Conservation (phyloP, 2,329 filamentous ascomycete species). For the Arachnopeziza araneosa region DNA sequence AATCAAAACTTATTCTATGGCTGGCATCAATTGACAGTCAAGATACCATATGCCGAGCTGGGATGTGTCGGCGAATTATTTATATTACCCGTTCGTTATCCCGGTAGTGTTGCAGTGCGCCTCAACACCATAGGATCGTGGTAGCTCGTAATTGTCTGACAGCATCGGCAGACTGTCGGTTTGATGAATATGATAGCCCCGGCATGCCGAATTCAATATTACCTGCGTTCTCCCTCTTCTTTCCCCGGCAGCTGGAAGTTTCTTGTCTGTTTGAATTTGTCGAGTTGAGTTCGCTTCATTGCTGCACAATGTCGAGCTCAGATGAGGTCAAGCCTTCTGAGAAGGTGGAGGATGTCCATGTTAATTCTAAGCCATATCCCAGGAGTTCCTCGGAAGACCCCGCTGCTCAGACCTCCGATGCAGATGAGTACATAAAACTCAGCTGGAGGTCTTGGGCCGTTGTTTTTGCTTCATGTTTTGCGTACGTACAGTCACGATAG, state of each 20-base stretch:
- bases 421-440: constrained; percentile 39
- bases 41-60: constrained; percentile 12
- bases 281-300: not conserved
- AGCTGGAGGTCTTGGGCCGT: constrained; percentile 51
- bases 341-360: not conserved
- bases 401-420: constrained; percentile 1
- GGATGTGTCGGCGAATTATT: constrained; percentile 19
- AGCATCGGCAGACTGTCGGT: not conserved
- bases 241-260: not conserved
- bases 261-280: not conserved
- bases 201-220: not conserved
- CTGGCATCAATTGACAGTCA: not conserved
- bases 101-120: not conserved
- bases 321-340: not conserved
- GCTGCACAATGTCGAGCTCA: not conserved
- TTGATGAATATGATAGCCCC: not conserved
- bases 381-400: not conserved
- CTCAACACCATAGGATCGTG: not conserved
- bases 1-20: not conserved
- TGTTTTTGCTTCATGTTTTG: constrained; percentile 45
- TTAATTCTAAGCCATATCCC: not conserved
- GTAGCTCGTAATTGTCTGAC: not conserved
- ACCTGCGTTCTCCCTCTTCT: not conserved
- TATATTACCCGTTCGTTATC: not conserved
- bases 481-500: constrained; percentile 28